Percentiles rank a stretch among this genome's conserved stretches.
Evolutionary conservation across 2,329 filamentous ascomycete species (phyloP).

Genomic region (Colletotrichum eleusines): DNA sequence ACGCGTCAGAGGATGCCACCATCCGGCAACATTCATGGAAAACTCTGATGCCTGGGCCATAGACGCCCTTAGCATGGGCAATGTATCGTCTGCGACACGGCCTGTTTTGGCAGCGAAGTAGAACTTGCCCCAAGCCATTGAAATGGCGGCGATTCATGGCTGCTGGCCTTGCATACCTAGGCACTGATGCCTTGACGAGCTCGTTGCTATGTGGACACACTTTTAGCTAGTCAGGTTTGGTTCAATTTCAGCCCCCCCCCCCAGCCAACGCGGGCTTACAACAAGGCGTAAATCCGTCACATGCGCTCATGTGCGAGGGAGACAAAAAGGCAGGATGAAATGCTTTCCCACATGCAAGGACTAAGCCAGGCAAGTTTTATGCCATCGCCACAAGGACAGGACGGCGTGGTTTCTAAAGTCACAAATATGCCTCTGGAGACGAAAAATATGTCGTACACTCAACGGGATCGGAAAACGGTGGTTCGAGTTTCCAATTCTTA

Average conservation of each 20-base stretch:
- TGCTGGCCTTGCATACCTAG: not conserved
- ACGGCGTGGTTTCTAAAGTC: not conserved
- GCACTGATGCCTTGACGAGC: not conserved
- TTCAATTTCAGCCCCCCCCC: not conserved
- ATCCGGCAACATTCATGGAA: not conserved
- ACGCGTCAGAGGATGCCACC: not conserved
- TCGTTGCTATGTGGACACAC: not conserved
- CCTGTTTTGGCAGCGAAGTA: not conserved
- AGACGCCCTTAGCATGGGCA: not conserved
- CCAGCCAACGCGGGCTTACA: not conserved
- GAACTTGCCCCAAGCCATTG: no score
- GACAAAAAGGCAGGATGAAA: not conserved
- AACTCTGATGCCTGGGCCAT: not conserved
- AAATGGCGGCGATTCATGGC: not conserved
- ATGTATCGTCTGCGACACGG: not conserved
- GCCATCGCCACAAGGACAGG: not conserved
- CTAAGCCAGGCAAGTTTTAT: not conserved
- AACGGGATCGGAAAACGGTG: slow-evolving; percentile 72
- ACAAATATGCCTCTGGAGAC: not conserved
- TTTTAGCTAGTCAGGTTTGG: not conserved
- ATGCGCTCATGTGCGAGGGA: not conserved
- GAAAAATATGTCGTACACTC: slow-evolving; percentile 67
- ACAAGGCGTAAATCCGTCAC: not conserved
- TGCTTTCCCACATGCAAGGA: not conserved
- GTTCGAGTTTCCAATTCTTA: slow-evolving; percentile 73